Conservation (phyloP, 805 yeast genomes). For the Candida argentea region DNA sequence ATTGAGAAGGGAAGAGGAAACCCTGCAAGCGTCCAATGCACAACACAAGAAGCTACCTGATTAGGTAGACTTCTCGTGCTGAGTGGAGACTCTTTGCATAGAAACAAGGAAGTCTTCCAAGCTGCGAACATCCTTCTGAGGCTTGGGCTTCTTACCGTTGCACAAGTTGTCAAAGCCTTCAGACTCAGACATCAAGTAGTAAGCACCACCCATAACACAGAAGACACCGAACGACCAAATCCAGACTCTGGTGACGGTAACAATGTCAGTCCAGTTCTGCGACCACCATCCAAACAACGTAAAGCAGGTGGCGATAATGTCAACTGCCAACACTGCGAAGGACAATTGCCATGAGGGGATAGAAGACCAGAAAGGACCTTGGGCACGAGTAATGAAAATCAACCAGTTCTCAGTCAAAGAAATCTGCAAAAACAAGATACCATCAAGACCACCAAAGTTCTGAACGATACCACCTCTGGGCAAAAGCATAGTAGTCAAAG, state of each 20-base stretch:
- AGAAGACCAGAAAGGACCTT: conserved; percentile 98
- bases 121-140: conserved; percentile 51
- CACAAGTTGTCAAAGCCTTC: conserved; percentile 72
- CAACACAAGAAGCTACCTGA: conserved; percentile 1
- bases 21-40: background rate
- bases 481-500: conserved; percentile 88
- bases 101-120: conserved; percentile 78
- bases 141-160: conserved; percentile 67
- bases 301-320: conserved; percentile 86
- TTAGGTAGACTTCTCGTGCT: conserved; percentile 73
- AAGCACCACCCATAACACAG: conserved; percentile 94
- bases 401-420: conserved; percentile 96
- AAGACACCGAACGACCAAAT: conserved; percentile 93
- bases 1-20: conserved; percentile 1
- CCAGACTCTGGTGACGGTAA: conserved; percentile 90
- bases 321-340: conserved; percentile 88
- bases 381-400: conserved; percentile 93
- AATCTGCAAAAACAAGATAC: conserved; percentile 88
- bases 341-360: conserved; percentile 93
- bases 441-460: conserved; percentile 86
- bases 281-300: conserved; percentile 96
- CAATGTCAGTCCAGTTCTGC: conserved; percentile 94
- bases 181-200: conserved; percentile 84
- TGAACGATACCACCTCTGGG: conserved; percentile 90
- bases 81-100: conserved; percentile 84